Evolutionary conservation across 148 eudicot genomes (phyloP), one percentile per base, ranked within the genome.

Genomic region (Amaranthus palmeri): DNA sequence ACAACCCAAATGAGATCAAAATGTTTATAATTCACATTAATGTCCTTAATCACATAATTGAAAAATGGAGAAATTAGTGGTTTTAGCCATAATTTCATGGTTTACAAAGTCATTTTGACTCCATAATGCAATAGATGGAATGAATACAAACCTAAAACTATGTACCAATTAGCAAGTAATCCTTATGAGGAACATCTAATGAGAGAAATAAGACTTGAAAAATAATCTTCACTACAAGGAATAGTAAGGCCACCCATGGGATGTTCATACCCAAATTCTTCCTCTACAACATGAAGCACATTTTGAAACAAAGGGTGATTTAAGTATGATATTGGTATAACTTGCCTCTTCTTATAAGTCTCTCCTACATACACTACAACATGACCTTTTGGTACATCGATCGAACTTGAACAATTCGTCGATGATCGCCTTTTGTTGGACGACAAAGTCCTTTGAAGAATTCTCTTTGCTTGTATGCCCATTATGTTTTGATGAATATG

Each of bases 231-330:
- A 41, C 81, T 80, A 58, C 91, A 87, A n/a, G 88, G 87, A 63
- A 85, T 81, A 0, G 87, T 87, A 56, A 85, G 84, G 10, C 88
- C 87, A 12, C 87, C 91, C 88, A 85, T 85, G 1, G 86, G 82
- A 65, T 85, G 87, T 53, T 75, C 74, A 47, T 75, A 87, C 48
- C 88, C 91, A 40, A 83, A 83, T 61, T 84, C 87, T 76, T 86
- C 85, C 69, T 86, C 85, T 8, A 76, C 81, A 14, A 76, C 62
- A 47, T 62, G 71, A 18, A 86, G 76, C 65, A 84, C 71, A 60
- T 80, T 82, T 66, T 86, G 90, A 63, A 86, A 86, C 25, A 75
- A 75, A 13, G 77, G 69, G 10, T 84, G 85, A 64, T 76, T 86
- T 73, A 84, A 65, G 76, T 79, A 84, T 0, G 85, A 73, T 54